phyloP scores from a whole-genome alignment of 768 basidiomycete genomes.

The Auriscalpium orientale region DNA sequence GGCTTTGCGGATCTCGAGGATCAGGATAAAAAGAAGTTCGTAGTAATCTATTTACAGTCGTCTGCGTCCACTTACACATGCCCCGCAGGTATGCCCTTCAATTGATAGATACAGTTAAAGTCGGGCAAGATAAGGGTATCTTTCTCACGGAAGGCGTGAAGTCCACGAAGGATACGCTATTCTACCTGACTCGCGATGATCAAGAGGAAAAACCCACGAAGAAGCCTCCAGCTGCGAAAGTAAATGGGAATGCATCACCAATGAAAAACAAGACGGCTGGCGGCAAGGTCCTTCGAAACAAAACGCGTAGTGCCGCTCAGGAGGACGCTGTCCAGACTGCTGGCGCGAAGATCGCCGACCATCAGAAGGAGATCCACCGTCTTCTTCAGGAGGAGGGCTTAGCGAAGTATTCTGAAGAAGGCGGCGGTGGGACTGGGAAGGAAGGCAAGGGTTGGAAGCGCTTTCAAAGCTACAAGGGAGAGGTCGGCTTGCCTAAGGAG shows the following conservation, averaged over 20 bases:
- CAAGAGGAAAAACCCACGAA: constrained; percentile 47
- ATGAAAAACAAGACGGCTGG: constrained; percentile 68
- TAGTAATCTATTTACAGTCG: too few relatives aligned
- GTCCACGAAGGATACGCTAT: constrained; percentile 78
- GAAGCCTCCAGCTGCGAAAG: constrained; percentile 43
- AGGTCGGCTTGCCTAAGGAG: constrained; percentile 81
- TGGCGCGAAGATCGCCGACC: constrained; percentile 72
- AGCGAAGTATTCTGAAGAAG: constrained; percentile 77
- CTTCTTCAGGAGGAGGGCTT: constrained; percentile 74
- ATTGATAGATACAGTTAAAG: constrained; percentile 80
- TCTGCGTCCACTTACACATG: background rate
- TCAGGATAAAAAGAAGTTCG: constrained; percentile 66
- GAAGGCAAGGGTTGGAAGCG: constrained; percentile 92
- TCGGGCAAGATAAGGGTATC: constrained; percentile 56
- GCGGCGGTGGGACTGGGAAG: constrained; percentile 64
- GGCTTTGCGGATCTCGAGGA: constrained; percentile 83
- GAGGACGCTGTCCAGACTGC: constrained; percentile 78
- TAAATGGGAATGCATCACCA: constrained; percentile 58
- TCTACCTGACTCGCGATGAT: constrained; percentile 67
- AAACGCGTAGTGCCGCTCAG: constrained; percentile 81
- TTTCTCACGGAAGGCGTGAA: constrained; percentile 83
- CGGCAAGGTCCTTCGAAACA: constrained; percentile 83
- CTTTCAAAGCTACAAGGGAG: constrained; percentile 96
- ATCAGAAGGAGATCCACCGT: constrained; percentile 78
- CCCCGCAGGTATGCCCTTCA: constrained; percentile 72